Percentiles rank a stretch among this genome's conserved stretches.
phyloP scores from a whole-genome alignment of 177 flowering plant species.

The Tripterygium wilfordii region DNA sequence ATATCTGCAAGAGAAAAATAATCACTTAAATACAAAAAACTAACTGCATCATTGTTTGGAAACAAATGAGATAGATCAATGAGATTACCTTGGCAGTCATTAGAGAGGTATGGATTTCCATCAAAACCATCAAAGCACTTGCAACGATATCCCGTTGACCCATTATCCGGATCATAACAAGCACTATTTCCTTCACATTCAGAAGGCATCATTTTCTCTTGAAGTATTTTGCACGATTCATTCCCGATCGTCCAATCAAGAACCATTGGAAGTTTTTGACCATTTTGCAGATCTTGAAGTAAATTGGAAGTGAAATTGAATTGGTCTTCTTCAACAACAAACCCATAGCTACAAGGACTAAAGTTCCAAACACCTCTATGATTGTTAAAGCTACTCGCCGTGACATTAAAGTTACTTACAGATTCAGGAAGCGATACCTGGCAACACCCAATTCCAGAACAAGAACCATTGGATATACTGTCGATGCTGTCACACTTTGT shows the following conservation, averaged over 20 bases:
- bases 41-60: background rate
- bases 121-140: constrained; percentile 8
- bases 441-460: constrained; percentile 14
- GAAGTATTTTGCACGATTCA: constrained; percentile 12
- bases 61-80: background rate
- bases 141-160: constrained; percentile 17
- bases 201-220: background rate
- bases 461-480: background rate
- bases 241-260: constrained; percentile 25
- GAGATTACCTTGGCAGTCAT: constrained; percentile 19
- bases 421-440: constrained; percentile 9
- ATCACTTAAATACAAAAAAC: background rate
- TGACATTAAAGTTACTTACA: background rate
- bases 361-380: background rate
- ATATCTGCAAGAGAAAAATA: constrained; percentile 6
- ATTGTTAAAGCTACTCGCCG: background rate
- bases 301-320: constrained; percentile 13
- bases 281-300: constrained; percentile 1
- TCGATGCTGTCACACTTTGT: background rate
- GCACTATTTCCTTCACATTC: background rate
- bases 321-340: constrained; percentile 11
- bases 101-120: constrained; percentile 20
- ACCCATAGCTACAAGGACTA: constrained; percentile 24
- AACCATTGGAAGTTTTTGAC: constrained; percentile 15
- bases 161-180: background rate